These are phyloP conservation scores for Waitea zeae DNA, from an alignment of 1,284 basidiomycete genomes.

Conservation along the genomic window DNA sequence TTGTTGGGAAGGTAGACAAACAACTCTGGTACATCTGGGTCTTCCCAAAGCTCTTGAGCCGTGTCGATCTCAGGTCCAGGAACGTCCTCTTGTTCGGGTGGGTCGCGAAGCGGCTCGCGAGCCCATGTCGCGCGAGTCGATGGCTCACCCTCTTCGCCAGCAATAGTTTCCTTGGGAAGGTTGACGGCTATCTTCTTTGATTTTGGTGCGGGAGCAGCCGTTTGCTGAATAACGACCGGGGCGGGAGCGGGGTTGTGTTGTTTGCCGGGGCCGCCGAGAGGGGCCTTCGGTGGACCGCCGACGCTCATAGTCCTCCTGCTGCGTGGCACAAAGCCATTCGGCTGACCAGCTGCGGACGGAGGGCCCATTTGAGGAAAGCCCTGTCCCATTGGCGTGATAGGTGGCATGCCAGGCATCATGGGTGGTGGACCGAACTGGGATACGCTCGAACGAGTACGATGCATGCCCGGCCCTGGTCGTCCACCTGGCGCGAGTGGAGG, in stretches of 20 bases:
- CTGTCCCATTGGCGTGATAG: conserved; percentile 41
- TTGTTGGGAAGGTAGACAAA: conserved; percentile 73
- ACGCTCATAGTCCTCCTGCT: conserved; percentile 43
- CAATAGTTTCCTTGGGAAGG: conserved; percentile 48
- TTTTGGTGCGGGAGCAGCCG: conserved; percentile 20
- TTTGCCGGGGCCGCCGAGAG: conserved; percentile 56
- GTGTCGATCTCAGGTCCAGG: conserved; percentile 30
- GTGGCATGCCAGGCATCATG: conserved; percentile 37
- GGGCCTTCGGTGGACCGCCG: conserved; percentile 69
- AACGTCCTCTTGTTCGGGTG: conserved; percentile 17
- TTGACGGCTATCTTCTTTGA: conserved; percentile 53
- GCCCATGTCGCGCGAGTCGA: conserved; percentile 36
- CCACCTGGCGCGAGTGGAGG: conserved; percentile 30
- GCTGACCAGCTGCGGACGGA: conserved; percentile 18
- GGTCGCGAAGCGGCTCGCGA: conserved; percentile 34
- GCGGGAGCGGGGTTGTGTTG: conserved; percentile 50
- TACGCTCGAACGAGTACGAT: conserved; percentile 36
- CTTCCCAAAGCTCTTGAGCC: conserved; percentile 34
- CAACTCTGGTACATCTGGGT: conserved; percentile 37
- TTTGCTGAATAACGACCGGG: conserved; percentile 13
- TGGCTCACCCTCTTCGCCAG: conserved; percentile 22
- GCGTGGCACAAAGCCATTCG: conserved; percentile 33
- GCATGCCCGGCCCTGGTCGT: conserved; percentile 30
- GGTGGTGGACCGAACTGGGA: conserved; percentile 36
- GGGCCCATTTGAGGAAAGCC: conserved; percentile 34